Conservation (phyloP, 2,329 filamentous ascomycete genomes). For the Penicillium expansum region DNA sequence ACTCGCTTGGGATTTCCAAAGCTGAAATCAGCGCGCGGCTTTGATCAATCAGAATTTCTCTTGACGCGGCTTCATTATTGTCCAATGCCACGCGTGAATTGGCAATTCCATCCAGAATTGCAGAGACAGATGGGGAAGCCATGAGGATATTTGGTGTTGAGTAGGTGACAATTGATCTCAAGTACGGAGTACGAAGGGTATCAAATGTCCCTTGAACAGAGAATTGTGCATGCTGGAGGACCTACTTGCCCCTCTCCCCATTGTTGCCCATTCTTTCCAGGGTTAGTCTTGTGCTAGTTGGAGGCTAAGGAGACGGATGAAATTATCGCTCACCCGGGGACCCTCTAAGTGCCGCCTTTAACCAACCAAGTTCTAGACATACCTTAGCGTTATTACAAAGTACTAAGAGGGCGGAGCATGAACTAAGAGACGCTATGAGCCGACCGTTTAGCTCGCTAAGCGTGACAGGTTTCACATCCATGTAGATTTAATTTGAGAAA, state of each 20-base stretch:
- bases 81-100: conserved; percentile 33
- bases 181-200: no score
- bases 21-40: conserved; percentile 35
- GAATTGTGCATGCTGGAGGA: background rate
- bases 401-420: background rate
- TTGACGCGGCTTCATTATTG: conserved; percentile 33
- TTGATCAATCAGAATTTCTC: conserved; percentile 39
- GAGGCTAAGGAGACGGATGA: background rate
- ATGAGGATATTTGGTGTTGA: background rate
- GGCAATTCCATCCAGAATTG: conserved; percentile 17
- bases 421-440: background rate
- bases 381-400: background rate
- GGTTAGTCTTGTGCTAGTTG: background rate
- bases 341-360: background rate
- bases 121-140: background rate
- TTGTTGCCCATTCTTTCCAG: background rate
- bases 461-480: background rate
- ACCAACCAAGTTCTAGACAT: background rate
- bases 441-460: background rate
- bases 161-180: background rate
- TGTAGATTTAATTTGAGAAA: background rate
- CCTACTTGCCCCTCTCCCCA: background rate
- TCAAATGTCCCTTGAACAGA: background rate
- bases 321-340: background rate
- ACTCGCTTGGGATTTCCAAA: conserved; percentile 41